Evolutionary conservation across 371 early-diverging fungal genomes (phyloP).

Genomic region (Mortierella sp.): DNA sequence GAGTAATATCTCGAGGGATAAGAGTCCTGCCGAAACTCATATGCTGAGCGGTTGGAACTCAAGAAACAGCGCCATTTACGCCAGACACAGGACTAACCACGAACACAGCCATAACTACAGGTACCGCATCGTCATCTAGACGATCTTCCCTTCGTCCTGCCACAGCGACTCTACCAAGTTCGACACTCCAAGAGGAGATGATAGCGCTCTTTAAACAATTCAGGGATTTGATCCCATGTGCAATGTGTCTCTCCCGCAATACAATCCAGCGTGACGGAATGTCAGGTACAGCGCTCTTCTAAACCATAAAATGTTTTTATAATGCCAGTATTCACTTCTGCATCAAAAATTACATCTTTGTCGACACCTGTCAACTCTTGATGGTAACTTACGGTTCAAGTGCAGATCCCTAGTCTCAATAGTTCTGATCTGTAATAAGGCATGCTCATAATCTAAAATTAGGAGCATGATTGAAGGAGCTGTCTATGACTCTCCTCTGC

Average conservation of each 20-base stretch:
- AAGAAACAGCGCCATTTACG: slow-evolving; percentile 16
- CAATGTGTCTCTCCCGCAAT: slow-evolving; percentile 46
- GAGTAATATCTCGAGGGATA: not conserved
- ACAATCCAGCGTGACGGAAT: slow-evolving; percentile 54
- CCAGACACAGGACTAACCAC: slow-evolving; percentile 4
- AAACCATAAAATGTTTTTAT: no score
- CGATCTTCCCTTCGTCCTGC: slow-evolving; percentile 35
- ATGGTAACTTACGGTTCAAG: slow-evolving; percentile 50
- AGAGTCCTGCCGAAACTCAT: not conserved
- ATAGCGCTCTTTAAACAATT: slow-evolving; percentile 48
- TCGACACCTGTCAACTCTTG: slow-evolving; percentile 4
- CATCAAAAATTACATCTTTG: not conserved
- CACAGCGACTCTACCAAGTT: slow-evolving; percentile 42
- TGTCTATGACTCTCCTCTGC: slow-evolving; percentile 33
- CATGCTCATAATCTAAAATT: slow-evolving; percentile 47
- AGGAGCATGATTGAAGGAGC: slow-evolving; percentile 47
- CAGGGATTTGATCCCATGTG: slow-evolving; percentile 37
- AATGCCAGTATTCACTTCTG: no score
- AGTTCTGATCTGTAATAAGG: slow-evolving; percentile 46
- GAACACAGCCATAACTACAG: not conserved
- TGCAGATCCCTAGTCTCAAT: slow-evolving; percentile 49
- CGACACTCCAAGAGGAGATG: slow-evolving; percentile 43
- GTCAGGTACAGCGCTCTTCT: slow-evolving; percentile 35
- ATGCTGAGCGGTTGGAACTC: slow-evolving; percentile 16
- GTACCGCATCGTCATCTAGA: slow-evolving; percentile 23